phyloP scores from a whole-genome alignment of 768 basidiomycete species.

The Leccinum broughii region DNA sequence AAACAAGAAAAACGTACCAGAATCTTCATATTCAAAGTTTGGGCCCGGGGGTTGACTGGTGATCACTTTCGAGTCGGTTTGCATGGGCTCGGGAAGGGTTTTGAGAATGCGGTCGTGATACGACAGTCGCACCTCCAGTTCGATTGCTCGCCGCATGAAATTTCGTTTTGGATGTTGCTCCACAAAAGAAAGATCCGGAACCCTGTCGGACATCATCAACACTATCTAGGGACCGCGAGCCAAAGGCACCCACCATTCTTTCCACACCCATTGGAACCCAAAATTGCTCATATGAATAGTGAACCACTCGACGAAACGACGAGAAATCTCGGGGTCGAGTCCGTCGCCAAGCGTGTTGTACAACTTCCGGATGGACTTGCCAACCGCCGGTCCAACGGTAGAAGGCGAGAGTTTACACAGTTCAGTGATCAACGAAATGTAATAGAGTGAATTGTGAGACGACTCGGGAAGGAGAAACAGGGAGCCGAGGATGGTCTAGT shows the following conservation, averaged over 20 bases:
- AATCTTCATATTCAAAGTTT: conserved; percentile 80
- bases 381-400: conserved; percentile 94
- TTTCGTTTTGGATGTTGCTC: conserved; percentile 81
- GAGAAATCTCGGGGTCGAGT: conserved; percentile 80
- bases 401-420: conserved; percentile 91
- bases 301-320: conserved; percentile 93
- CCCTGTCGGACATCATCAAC: conserved; percentile 50
- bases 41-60: conserved; percentile 73
- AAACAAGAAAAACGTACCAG: conserved; percentile 45
- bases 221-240: background rate
- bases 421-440: conserved; percentile 86
- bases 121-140: conserved; percentile 87
- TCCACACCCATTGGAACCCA: conserved; percentile 98
- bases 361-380: conserved; percentile 89
- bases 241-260: conserved; percentile 75
- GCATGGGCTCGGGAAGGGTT: conserved; percentile 83
- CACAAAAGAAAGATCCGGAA: conserved; percentile 75
- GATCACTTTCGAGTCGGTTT: conserved; percentile 63
- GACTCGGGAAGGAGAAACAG: conserved; percentile 79
- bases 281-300: conserved; percentile 97
- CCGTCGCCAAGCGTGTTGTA: conserved; percentile 81
- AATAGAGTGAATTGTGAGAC: conserved; percentile 77
- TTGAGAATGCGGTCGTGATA: conserved; percentile 93
- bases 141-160: conserved; percentile 85
- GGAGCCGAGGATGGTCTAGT: conserved; percentile 68